Evolutionary conservation across 2,329 filamentous ascomycete species (phyloP).

Genomic region (Acrodontium crateriforme): DNA sequence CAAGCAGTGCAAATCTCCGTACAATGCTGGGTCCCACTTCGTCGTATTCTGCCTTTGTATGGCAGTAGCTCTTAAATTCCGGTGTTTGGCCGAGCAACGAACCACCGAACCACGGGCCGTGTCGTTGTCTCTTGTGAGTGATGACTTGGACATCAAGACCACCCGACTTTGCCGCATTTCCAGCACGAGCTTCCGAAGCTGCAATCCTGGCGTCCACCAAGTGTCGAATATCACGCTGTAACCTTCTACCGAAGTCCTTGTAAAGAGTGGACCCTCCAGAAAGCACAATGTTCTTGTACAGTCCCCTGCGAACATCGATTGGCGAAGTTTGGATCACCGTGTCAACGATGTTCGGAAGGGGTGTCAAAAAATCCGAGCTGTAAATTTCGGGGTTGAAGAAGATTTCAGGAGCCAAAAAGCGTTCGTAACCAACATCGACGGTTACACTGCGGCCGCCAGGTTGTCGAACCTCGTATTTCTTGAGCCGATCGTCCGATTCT

Average conservation of each 20-base stretch:
- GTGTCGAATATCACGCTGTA: constrained; percentile 95
- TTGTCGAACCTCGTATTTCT: constrained; percentile 75
- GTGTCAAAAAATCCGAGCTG: constrained; percentile 94
- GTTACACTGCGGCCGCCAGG: constrained; percentile 71
- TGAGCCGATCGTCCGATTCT: constrained; percentile 71
- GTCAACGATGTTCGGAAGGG: constrained; percentile 85
- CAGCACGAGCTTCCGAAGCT: constrained; percentile 80
- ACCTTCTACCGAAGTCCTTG: constrained; percentile 90
- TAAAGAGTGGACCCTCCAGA: constrained; percentile 95
- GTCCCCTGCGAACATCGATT: constrained; percentile 87
- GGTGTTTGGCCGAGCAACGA: constrained; percentile 93
- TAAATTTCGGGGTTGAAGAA: constrained; percentile 99
- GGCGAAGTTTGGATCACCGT: constrained; percentile 94
- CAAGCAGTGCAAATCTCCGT: constrained; percentile 81
- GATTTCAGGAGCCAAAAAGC: constrained; percentile 95
- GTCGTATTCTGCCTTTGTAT: constrained; percentile 68
- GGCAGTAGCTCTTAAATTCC: constrained; percentile 97
- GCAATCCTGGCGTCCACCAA: constrained; percentile 86
- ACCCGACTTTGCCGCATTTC: constrained; percentile 72
- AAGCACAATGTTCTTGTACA: constrained; percentile 99
- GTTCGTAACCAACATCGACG: constrained; percentile 93
- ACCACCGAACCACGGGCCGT: constrained; percentile 97
- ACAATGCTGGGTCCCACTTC: constrained; percentile 95
- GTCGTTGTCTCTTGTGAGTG: constrained; percentile 90
- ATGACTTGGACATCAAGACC: constrained; percentile 95